phyloP scores from a whole-genome alignment of 225 moss, liverwort and hornwort genomes.

The Sphagnum contortum region DNA sequence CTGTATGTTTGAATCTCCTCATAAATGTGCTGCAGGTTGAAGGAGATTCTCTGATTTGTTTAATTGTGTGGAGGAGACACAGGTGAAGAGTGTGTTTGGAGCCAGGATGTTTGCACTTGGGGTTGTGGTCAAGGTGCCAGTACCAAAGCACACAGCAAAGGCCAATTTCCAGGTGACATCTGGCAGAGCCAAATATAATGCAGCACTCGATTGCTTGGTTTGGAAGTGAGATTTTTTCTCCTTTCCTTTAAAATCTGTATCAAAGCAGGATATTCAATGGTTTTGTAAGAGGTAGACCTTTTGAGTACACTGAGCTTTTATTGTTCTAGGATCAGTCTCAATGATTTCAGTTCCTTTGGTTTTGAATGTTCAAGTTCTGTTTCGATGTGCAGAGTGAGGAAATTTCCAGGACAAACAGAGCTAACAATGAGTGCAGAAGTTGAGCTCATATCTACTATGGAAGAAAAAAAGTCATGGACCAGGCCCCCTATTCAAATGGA shows the following conservation, averaged over 20 bases:
- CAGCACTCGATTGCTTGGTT: slow-evolving; percentile 78
- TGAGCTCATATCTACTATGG: slow-evolving; percentile 96
- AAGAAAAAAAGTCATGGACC: slow-evolving; percentile 96
- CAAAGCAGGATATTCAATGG: neutral
- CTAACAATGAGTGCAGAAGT: slow-evolving; percentile 99
- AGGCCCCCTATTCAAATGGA: slow-evolving; percentile 99
- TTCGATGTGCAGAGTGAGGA: slow-evolving; percentile 59
- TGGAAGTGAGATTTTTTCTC: slow-evolving; percentile 66
- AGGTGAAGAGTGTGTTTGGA: slow-evolving; percentile 96
- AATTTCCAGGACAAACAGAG: slow-evolving; percentile 97
- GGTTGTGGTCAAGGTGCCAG: slow-evolving; percentile 78
- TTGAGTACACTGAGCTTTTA: neutral
- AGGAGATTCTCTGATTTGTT: neutral
- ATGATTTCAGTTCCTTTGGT: neutral
- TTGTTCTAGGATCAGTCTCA: neutral
- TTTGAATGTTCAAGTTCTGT: neutral
- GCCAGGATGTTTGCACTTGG: slow-evolving; percentile 99
- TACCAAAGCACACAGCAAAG: slow-evolving; percentile 53
- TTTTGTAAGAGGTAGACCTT: too few relatives aligned
- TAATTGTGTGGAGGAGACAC: slow-evolving; percentile 2
- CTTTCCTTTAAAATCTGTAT: neutral
- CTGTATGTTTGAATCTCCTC: neutral
- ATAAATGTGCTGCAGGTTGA: neutral
- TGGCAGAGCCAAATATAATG: slow-evolving; percentile 90
- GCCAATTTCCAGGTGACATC: slow-evolving; percentile 94